A percentile compares a stretch with the other conserved stretches of the same genome.
Conservation (phyloP, 1,139 yeast genomes). For the Hansenula lynferdii region DNA sequence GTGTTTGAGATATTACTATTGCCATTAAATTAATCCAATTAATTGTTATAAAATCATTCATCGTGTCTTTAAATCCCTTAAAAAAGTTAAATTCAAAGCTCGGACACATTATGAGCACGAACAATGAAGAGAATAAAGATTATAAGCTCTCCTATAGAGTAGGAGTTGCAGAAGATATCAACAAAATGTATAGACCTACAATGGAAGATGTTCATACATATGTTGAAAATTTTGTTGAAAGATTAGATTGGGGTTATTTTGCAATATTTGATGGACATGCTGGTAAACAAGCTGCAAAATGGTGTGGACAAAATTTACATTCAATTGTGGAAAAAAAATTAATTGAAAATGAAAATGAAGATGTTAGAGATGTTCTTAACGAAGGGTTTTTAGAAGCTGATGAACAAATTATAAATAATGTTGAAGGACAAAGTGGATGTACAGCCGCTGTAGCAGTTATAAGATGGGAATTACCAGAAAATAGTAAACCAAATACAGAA, state of each 20-base stretch:
- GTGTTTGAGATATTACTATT: too few species aligned
- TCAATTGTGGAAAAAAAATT: constrained; percentile 29
- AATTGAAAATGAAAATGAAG: constrained; percentile 32
- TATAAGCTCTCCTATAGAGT: constrained; percentile 62
- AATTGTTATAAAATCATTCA: neutral
- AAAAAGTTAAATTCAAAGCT: constrained; percentile 1
- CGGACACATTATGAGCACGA: neutral
- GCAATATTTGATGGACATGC: constrained; percentile 98
- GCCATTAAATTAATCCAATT: too few species aligned
- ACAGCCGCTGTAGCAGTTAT: constrained; percentile 95
- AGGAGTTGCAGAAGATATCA: constrained; percentile 88
- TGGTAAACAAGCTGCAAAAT: constrained; percentile 87
- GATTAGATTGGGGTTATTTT: constrained; percentile 92
- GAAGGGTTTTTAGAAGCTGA: constrained; percentile 73
- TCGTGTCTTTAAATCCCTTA: neutral
- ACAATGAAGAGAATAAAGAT: neutral
- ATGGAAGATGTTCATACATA: constrained; percentile 98
- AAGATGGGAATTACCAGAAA: constrained; percentile 69
- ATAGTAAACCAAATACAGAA: constrained; percentile 5
- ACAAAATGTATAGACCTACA: constrained; percentile 71
- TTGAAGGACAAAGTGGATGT: constrained; percentile 75
- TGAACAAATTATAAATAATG: constrained; percentile 47
- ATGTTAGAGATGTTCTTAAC: constrained; percentile 53
- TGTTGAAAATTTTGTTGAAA: constrained; percentile 86
- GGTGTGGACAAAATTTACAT: constrained; percentile 92